Evolutionary conservation across 768 basidiomycete species (phyloP), one percentile per base, ranked within the genome.

Genomic region (Pisolithus orientalis): DNA sequence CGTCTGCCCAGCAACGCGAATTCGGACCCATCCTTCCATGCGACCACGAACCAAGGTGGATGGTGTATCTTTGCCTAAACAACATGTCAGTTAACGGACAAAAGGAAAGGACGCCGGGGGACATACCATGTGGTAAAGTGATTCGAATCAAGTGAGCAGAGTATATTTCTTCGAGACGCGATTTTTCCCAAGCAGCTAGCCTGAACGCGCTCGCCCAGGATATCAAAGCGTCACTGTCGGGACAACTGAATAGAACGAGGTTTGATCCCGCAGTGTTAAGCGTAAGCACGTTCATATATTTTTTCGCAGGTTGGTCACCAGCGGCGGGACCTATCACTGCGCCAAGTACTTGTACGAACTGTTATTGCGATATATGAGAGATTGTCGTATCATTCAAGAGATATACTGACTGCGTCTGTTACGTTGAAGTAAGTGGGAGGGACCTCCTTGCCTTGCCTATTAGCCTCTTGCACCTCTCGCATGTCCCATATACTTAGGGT

Each of bases 181-280:
- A 86, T 63, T 94, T 93, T 70, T 99, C 96, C 93, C 94, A 99
- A 48, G 88, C 80, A 9, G 87, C 84, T 5, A 99, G 77, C 16
- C 96, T 85, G 37, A 98, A 75, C 5, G 93, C 92, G 24, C 91
- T 85, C 6, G 90, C 84, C 95, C 95, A 98, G n/a, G 86, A 83
- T 31, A 87, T 75, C 49, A 94, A 76, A 14, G 84, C 79, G 42
- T 74, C 65, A 28, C 83, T 80, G 21, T 77, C 78, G 16, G 87
- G 86, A 64, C 92, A 94, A 8, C 92, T 88, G 71, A 97, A 95
- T 3, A 95, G 70, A 31, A 94, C 72, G 43, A 94, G 76, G 65
- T 98, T 97, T 29, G 85, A 85, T 21, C 95, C 95, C 0, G 94
- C 95, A 5, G 90, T 95, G 65, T 94, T 99, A 58, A 99, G 76